These are phyloP conservation scores for Selaginella moellendorffii DNA, from an alignment of 75 land plant species.

Conservation along the genomic window DNA sequence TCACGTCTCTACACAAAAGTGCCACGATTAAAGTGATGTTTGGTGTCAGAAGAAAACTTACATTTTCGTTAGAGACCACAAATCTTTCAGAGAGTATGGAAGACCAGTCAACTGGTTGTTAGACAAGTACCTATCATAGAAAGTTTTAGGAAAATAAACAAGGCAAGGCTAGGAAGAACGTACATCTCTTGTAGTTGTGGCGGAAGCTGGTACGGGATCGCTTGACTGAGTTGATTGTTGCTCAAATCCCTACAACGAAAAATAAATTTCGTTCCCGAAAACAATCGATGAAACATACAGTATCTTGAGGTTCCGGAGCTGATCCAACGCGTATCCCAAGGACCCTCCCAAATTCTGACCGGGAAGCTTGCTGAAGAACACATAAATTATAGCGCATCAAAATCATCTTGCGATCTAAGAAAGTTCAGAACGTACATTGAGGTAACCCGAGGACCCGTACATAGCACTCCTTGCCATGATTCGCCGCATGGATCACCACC, in stretches of 20 bases:
- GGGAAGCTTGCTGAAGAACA: neutral
- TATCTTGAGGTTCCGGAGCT: neutral
- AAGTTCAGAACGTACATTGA: neutral
- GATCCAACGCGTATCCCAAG: neutral
- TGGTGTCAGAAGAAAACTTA: neutral
- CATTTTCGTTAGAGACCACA: neutral
- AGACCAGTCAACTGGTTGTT: neutral
- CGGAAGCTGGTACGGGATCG: neutral
- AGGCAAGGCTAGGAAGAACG: too few species aligned
- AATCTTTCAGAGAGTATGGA: neutral
- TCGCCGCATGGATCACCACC: neutral
- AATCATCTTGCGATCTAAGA: too few species aligned
- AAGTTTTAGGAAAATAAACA: too few species aligned
- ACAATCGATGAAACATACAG: neutral
- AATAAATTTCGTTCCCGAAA: neutral
- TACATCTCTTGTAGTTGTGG: neutral
- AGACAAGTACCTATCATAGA: neutral
- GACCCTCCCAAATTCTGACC: neutral
- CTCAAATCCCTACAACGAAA: neutral
- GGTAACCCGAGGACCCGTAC: neutral
- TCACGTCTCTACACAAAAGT: neutral
- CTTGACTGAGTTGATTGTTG: neutral
- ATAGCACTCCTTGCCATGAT: neutral
- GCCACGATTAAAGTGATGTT: neutral
- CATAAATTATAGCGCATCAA: neutral